A percentile compares a stretch with the other conserved stretches of the same genome.
Conservation (phyloP, 495 filamentous ascomycete species). For the Penicillium chermesinum region DNA sequence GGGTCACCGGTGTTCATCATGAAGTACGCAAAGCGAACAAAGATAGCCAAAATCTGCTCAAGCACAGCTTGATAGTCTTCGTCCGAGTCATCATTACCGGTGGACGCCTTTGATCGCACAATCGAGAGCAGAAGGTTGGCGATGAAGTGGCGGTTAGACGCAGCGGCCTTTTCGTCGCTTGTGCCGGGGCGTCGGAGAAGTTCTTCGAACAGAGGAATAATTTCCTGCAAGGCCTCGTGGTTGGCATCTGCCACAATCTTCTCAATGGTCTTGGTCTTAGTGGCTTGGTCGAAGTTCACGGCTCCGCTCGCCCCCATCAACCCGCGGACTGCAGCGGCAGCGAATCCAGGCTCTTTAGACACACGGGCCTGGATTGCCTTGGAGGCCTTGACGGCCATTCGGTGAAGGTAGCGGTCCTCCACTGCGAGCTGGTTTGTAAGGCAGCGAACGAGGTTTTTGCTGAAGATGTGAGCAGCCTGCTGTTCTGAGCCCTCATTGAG, state of each 20-base stretch:
- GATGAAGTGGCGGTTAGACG: constrained; percentile 42
- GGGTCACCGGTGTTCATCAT: constrained; percentile 19
- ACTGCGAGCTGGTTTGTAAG: constrained; percentile 82
- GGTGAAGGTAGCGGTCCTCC: constrained; percentile 79
- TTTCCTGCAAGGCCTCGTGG: constrained; percentile 37
- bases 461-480: constrained; percentile 59
- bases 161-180: constrained; percentile 40
- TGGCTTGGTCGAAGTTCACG: constrained; percentile 78
- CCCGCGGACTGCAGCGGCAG: constrained; percentile 54
- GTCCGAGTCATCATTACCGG: constrained; percentile 26
- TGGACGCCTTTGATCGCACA: constrained; percentile 37
- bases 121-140: constrained; percentile 44
- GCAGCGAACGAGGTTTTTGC: constrained; percentile 74
- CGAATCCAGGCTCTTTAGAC: constrained; percentile 55
- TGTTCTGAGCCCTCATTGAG: constrained; percentile 47
- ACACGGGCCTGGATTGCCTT: constrained; percentile 64
- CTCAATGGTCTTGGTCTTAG: constrained; percentile 84
- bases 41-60: constrained; percentile 36
- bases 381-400: constrained; percentile 65
- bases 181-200: constrained; percentile 37
- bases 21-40: constrained; percentile 44
- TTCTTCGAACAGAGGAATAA: constrained; percentile 38
- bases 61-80: constrained; percentile 30
- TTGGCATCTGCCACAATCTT: constrained; percentile 62
- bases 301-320: constrained; percentile 64